A percentile compares a stretch with the other conserved stretches of the same genome.
Evolutionary conservation across 2,329 filamentous ascomycete species (phyloP).

Genomic region (Macroventuria anomochaeta): DNA sequence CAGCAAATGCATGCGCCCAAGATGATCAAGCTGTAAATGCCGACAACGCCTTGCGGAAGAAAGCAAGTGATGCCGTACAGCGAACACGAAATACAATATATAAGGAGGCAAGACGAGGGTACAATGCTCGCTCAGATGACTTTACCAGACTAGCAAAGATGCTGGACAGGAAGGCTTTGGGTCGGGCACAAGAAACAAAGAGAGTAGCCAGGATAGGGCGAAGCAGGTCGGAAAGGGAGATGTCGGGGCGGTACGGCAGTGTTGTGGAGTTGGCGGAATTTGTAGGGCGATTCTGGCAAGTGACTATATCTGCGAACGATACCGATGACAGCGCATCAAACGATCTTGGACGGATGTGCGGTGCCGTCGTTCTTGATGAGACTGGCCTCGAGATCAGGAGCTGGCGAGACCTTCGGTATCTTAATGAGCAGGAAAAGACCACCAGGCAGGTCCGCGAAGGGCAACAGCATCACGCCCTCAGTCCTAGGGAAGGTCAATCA

Average conservation of each 20-base stretch:
- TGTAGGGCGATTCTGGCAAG: not conserved
- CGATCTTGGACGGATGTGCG: not conserved
- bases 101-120: not conserved
- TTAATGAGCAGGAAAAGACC: constrained; percentile 6
- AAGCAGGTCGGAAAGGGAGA: not conserved
- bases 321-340: not conserved
- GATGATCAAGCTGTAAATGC: not conserved
- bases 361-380: not conserved
- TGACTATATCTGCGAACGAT: not conserved
- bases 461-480: not conserved
- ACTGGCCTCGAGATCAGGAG: constrained; percentile 2
- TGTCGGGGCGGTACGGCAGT: not conserved
- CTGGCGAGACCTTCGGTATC: constrained; percentile 1
- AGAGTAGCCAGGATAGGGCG: no score
- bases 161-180: not conserved
- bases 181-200: not conserved
- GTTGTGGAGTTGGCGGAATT: not conserved
- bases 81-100: not conserved
- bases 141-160: not conserved
- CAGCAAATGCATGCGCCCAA: constrained; percentile 7
- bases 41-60: constrained; percentile 9
- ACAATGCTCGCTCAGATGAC: not conserved
- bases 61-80: constrained; percentile 2
- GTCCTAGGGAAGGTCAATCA: not conserved
- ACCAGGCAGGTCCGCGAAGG: constrained; percentile 1